Evolutionary conservation across 2,329 filamentous ascomycete genomes (phyloP), one percentile per base, ranked within the genome.

Genomic region (Teratosphaeriaceae sp.): DNA sequence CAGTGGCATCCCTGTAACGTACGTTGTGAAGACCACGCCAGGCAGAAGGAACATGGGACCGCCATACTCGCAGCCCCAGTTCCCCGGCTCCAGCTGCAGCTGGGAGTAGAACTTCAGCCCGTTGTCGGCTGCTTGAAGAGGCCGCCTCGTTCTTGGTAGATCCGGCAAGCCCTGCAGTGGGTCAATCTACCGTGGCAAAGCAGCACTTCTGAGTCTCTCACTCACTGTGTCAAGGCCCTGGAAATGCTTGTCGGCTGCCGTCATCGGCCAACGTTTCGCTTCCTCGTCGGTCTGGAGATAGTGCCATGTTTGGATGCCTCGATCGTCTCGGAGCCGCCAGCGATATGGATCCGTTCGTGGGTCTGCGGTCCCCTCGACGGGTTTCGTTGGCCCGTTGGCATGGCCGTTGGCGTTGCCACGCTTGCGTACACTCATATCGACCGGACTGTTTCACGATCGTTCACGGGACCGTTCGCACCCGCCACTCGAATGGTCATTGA

Each of bases 31-130:
- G 48, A 96, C 80, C 18, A 95, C 64, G 34, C 90, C 87, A 0
- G 90, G 88, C 1, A 97, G 73, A 29, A 97, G 76, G 61, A 98
- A 98, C 86, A 96, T 90, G 3, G 92, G 92, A 0, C 92, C 92
- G 42, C 92, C 92, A 68, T 98, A 98, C 64, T 98, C 92, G 69
- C 90, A 97, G 4, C 76, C 92, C 92, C 92, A 98, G 60, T 96
- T 87, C 4, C 92, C 92, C 1, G 87, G 84, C 12, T 84, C 80
- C 1, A 96, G 74, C 63, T 98, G 92, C 19, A 97, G 77, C 50
- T 90, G 78, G 44, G 89, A 85, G 69, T 94, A 95, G 71, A 95
- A 97, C 3, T 78, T 71, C 42, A 97, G 74, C 27, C 84, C 88
- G 68, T 98, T 98, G 46, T 75, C 72, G 2, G 87, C 88, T 3